phyloP scores from a whole-genome alignment of 164 flowering plant genomes.

The Houttuynia cordata region DNA sequence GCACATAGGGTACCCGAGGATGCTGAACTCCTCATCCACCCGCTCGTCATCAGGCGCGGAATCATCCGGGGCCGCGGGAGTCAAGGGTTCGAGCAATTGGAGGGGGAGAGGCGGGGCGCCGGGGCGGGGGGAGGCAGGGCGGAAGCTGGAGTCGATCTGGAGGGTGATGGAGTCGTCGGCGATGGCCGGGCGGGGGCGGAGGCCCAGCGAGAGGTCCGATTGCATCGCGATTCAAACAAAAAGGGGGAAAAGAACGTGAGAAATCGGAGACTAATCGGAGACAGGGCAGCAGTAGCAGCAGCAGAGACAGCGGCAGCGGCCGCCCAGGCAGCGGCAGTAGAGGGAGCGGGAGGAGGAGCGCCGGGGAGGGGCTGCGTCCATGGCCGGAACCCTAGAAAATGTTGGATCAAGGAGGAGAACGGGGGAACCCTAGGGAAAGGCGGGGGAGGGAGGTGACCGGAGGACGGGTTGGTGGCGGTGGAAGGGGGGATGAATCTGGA shows the following conservation, averaged over 20 bases:
- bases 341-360: conserved; percentile 14
- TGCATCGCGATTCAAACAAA: conserved; percentile 11
- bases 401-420: not conserved
- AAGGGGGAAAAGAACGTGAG: conserved; percentile 12
- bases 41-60: conserved; percentile 4
- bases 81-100: conserved; percentile 25
- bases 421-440: not conserved
- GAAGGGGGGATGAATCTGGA: not conserved
- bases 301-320: conserved; percentile 30
- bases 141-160: conserved; percentile 26
- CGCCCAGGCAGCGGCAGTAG: conserved; percentile 19
- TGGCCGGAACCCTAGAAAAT: conserved; percentile 1
- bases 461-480: not conserved
- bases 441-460: not conserved
- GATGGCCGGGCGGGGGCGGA: conserved; percentile 7
- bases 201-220: conserved; percentile 27
- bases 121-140: conserved; percentile 10
- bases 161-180: conserved; percentile 28
- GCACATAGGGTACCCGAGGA: conserved; percentile 62
- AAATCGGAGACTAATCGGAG: not conserved
- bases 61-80: not conserved
- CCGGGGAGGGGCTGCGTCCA: conserved; percentile 13
- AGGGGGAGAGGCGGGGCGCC: conserved; percentile 20
- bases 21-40: conserved; percentile 45
- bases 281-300: conserved; percentile 29